Percentiles rank a stretch among this genome's conserved stretches.
Conservation (phyloP, 305 asterid genomes). For the Fraxinus floribunda region DNA sequence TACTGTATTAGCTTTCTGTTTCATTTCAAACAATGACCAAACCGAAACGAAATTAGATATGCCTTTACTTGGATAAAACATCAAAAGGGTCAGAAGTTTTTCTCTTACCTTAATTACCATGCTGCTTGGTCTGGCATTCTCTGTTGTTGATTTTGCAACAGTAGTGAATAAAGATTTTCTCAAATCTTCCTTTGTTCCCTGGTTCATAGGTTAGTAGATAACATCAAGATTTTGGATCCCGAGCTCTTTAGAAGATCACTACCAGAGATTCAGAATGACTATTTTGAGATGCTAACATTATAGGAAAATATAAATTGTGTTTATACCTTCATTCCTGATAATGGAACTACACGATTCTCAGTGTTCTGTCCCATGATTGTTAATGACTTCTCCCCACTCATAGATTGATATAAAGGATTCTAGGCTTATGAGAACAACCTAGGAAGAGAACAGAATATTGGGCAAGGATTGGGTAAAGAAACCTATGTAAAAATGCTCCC, state of each 20-base stretch:
- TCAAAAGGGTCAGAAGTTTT: background rate
- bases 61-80: background rate
- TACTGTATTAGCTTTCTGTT: slow-evolving; percentile 46
- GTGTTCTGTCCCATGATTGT: slow-evolving; percentile 32
- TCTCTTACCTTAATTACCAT: slow-evolving; percentile 48
- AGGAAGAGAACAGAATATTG: background rate
- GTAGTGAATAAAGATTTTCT: slow-evolving; percentile 35
- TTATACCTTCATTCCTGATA: slow-evolving; percentile 34
- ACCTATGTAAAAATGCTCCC: slow-evolving; percentile 2
- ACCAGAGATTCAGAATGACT: slow-evolving; percentile 15
- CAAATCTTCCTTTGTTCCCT: slow-evolving; percentile 46
- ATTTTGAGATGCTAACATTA: background rate
- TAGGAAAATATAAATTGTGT: background rate
- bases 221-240: slow-evolving; percentile 6
- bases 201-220: slow-evolving; percentile 9
- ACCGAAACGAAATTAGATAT: background rate
- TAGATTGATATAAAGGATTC: slow-evolving; percentile 18
- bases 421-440: background rate
- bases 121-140: slow-evolving; percentile 55
- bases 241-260: background rate
- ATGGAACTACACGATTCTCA: slow-evolving; percentile 26
- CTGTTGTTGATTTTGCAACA: slow-evolving; percentile 30
- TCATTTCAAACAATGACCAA: background rate
- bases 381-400: slow-evolving; percentile 24
- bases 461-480: slow-evolving; percentile 21